These are phyloP conservation scores for Phytophthora pluvialis DNA, from an alignment of 352 stramenopile genomes.

Conservation along the genomic window DNA sequence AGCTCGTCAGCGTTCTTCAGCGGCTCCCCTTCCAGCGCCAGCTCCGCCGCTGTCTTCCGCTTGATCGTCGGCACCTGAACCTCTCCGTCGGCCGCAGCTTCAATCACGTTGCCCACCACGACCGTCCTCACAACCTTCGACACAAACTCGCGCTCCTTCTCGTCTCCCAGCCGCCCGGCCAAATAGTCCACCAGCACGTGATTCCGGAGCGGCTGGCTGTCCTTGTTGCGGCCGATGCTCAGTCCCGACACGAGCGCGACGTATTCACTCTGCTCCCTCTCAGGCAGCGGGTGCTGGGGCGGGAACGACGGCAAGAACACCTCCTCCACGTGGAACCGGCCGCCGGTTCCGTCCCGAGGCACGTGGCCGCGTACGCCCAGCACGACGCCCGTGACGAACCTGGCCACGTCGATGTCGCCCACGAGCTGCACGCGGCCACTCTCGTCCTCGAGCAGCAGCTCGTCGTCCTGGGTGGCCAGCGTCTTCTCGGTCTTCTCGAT, in stretches of 20 bases:
- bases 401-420: constrained; percentile 54
- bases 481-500: constrained; percentile 40
- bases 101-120: constrained; percentile 69
- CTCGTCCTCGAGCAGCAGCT: constrained; percentile 89
- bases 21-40: constrained; percentile 53
- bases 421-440: constrained; percentile 83
- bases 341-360: constrained; percentile 34
- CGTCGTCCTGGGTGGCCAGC: constrained; percentile 75
- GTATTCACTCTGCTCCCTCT: constrained; percentile 60
- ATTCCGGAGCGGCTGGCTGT: constrained; percentile 50
- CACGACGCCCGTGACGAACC: constrained; percentile 79
- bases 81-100: constrained; percentile 15
- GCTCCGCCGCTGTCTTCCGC: constrained; percentile 55
- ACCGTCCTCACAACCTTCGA: constrained; percentile 79
- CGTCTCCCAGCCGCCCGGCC: constrained; percentile 59
- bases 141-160: constrained; percentile 64
- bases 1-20: constrained; percentile 78
- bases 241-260: constrained; percentile 74
- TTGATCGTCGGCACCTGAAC: constrained; percentile 39
- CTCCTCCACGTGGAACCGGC: constrained; percentile 64
- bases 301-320: constrained; percentile 63
- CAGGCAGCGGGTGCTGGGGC: constrained; percentile 54
- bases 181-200: constrained; percentile 85
- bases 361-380: constrained; percentile 72
- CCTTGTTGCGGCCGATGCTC: constrained; percentile 45